Percentiles rank a stretch among this genome's conserved stretches.
These are phyloP conservation scores for Liriodendron chinense DNA, from an alignment of 164 flowering plant species.

Conservation along the genomic window DNA sequence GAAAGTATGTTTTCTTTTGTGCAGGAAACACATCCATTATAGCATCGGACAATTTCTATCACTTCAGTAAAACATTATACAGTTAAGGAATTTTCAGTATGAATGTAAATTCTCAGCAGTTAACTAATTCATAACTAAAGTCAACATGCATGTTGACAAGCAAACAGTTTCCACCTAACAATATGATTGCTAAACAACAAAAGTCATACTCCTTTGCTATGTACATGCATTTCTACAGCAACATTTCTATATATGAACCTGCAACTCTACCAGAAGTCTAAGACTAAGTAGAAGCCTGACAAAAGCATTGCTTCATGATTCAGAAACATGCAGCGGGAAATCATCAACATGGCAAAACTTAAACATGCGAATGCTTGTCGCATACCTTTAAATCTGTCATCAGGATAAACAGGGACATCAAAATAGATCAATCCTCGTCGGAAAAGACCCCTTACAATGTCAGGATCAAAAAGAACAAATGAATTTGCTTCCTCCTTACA, in stretches of 20 bases:
- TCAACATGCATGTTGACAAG: not conserved
- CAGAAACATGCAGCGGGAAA: slow-evolving; percentile 6
- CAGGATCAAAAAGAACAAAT: slow-evolving; percentile 83
- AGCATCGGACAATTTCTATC: too few relatives aligned
- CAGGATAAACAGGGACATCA: slow-evolving; percentile 96
- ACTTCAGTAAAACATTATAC: too few relatives aligned
- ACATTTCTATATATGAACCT: not conserved
- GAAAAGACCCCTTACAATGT: slow-evolving; percentile 69
- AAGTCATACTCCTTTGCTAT: not conserved
- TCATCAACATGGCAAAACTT: not conserved
- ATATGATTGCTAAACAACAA: not conserved
- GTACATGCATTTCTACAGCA: not conserved
- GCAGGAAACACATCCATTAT: too few relatives aligned
- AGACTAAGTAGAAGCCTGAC: not conserved
- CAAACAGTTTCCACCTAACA: not conserved
- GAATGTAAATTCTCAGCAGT: too few relatives aligned
- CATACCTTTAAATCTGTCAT: slow-evolving; percentile 94
- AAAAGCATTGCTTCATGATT: slow-evolving; percentile 3
- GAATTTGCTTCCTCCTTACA: slow-evolving; percentile 99
- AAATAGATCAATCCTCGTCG: slow-evolving; percentile 86
- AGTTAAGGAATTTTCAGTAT: too few relatives aligned
- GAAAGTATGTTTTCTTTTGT: too few relatives aligned
- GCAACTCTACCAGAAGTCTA: not conserved
- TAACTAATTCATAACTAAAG: too few relatives aligned
- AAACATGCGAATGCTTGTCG: not conserved